Percentiles rank a stretch among this genome's conserved stretches.
phyloP scores from a whole-genome alignment of 73 alveolate genomes.

The Symbiodinium natans region DNA sequence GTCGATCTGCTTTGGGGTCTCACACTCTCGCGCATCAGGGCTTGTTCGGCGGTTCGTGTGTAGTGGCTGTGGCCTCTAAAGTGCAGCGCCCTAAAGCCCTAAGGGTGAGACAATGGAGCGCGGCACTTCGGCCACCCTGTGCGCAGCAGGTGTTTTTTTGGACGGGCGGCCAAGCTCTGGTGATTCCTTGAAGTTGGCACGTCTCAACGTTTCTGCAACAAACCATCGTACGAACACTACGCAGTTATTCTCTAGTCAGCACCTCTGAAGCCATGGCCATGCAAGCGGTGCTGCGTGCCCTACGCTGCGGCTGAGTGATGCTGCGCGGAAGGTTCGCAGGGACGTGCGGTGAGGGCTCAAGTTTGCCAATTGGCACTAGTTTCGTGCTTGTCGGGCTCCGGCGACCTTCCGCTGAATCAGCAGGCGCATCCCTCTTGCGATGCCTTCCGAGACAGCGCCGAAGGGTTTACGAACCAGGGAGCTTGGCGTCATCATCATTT shows the following conservation, averaged over 20 bases:
- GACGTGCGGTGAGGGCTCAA: too few relatives aligned
- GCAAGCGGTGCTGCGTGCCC: background rate
- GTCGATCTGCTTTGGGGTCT: background rate
- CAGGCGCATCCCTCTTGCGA: slow-evolving; percentile 17
- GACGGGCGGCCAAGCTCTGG: too few relatives aligned
- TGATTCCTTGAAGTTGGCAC: too few relatives aligned
- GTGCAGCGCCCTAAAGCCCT: slow-evolving; percentile 8
- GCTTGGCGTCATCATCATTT: too few relatives aligned
- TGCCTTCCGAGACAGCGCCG: background rate
- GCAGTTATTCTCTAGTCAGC: too few relatives aligned
- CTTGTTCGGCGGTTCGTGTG: too few relatives aligned
- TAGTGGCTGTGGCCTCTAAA: background rate
- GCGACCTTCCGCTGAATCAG: background rate
- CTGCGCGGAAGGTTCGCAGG: background rate
- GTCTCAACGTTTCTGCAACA: too few relatives aligned
- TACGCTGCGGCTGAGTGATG: slow-evolving; percentile 22
- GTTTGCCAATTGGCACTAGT: too few relatives aligned
- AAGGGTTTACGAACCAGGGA: too few relatives aligned
- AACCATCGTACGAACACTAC: too few relatives aligned
- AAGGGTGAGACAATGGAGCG: background rate
- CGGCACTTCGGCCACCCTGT: slow-evolving; percentile 19
- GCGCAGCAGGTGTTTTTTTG: background rate
- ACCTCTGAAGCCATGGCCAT: background rate
- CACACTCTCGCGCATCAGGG: too few relatives aligned
- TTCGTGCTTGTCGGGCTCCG: background rate